Conservation (phyloP, 2,329 filamentous ascomycete species). For the Pezicula carpinea region DNA sequence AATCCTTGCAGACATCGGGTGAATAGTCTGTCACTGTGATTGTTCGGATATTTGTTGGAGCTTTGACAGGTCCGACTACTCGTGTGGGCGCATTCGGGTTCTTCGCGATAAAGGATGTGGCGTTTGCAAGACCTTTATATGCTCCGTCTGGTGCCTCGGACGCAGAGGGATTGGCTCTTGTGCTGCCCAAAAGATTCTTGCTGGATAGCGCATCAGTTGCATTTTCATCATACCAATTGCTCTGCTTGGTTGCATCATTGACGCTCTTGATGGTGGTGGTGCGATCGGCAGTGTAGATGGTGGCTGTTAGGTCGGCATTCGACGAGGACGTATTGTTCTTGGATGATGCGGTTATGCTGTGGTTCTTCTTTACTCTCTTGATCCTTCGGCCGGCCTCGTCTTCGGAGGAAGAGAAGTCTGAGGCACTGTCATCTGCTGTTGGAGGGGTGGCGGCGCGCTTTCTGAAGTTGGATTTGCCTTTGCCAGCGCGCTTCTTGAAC, state of each 20-base stretch:
- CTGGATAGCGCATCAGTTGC: constrained; percentile 30
- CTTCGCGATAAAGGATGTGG: constrained; percentile 69
- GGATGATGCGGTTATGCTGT: constrained; percentile 61
- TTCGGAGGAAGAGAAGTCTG: constrained; percentile 67
- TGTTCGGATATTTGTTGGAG: constrained; percentile 82
- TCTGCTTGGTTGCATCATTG: constrained; percentile 86
- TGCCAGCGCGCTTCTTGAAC: constrained; percentile 83
- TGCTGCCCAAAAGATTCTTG: constrained; percentile 56
- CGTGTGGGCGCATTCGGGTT: constrained; percentile 69
- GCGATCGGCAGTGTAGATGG: constrained; percentile 57
- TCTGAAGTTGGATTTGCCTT: constrained; percentile 70
- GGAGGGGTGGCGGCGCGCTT: constrained; percentile 79
- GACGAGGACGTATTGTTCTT: constrained; percentile 36
- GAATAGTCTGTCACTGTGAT: constrained; percentile 88
- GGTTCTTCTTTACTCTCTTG: constrained; percentile 72
- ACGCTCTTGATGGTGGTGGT: constrained; percentile 56
- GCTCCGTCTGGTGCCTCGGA: constrained; percentile 52
- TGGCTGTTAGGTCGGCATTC: constrained; percentile 42
- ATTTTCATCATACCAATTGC: constrained; percentile 85
- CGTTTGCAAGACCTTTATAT: constrained; percentile 72
- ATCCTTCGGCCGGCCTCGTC: constrained; percentile 71
- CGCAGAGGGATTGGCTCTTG: constrained; percentile 32
- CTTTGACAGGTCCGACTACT: constrained; percentile 80
- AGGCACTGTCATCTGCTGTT: constrained; percentile 57
- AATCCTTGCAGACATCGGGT: constrained; percentile 94